Base-by-base conservation (phyloP, 306 rosid species). In the Citrullus amarus region DNA sequence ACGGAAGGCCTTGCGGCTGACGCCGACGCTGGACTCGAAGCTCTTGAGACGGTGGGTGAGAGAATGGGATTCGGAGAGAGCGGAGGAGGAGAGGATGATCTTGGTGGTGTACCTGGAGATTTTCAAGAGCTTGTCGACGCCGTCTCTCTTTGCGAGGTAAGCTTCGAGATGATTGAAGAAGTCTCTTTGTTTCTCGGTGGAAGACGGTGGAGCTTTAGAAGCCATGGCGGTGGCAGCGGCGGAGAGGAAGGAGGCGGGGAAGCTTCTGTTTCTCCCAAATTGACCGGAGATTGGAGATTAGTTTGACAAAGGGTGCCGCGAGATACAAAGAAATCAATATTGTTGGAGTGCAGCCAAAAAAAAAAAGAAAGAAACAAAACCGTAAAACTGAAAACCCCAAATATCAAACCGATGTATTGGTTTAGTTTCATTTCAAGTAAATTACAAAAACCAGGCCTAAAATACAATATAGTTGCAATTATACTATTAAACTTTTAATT, bases 41-140 rank as follows among this genome's bases (percentile, higher is more conserved):
- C 84, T 61, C 78, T 85, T 90, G 83, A 94, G 93, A 9, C 96
- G 93, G 11, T 61, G 79, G 0, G 84, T 36, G 30, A 92, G 86
- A 84, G 83, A 25, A 32, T 87, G 87, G 68, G 88, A 83, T 67
- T 83, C 86, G 13, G 87, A 85, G 30, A 88, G 73, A 16, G 86
- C 59, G 0, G 94, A 87, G 30, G 97, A 87, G 76, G 96, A 84
- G 76, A 94, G 87, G 63, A 91, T 73, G 80, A 92, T 84, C 77
- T 94, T 94, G 30, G 95, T 20, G 77, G 92, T 82, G 90, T 94
- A 94, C 50, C 98, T 76, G 38, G 90, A 90, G 48, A 92, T 90
- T 72, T 94, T 94, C 83, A 94, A 94, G 25, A 94, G 95, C 85
- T 94, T 92, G 89, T 94, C 98, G 3, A 94, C 96, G 82, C 97